Percentiles rank a stretch among this genome's conserved stretches.
These are phyloP conservation scores for Claviceps digitariae DNA, from an alignment of 2,329 filamentous ascomycete genomes.

Conservation along the genomic window DNA sequence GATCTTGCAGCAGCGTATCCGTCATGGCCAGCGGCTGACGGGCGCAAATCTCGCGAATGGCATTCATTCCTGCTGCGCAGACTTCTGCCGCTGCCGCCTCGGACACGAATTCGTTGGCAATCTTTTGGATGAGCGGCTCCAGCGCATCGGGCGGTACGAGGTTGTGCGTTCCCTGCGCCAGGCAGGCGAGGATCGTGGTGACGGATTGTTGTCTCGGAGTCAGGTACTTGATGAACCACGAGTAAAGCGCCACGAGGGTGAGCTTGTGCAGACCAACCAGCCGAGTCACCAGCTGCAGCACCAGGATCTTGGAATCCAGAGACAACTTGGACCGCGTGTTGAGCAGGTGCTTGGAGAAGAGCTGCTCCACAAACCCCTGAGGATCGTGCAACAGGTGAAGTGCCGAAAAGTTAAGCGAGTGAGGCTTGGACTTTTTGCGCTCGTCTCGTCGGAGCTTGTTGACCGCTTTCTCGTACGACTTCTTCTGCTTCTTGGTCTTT, in stretches of 20 bases:
- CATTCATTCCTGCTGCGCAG: constrained; percentile 80
- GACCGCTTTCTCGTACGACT: constrained; percentile 65
- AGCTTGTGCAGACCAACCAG: constrained; percentile 88
- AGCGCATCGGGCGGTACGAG: constrained; percentile 85
- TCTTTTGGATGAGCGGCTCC: constrained; percentile 84
- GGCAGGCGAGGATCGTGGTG: constrained; percentile 81
- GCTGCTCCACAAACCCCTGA: constrained; percentile 78
- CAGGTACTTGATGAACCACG: constrained; percentile 88
- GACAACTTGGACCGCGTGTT: constrained; percentile 74
- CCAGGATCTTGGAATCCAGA: constrained; percentile 78
- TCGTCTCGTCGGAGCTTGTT: constrained; percentile 72
- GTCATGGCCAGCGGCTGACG: constrained; percentile 93
- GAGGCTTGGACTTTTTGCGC: constrained; percentile 75
- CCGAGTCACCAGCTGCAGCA: constrained; percentile 80
- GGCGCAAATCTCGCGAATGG: constrained; percentile 86
- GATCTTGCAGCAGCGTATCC: constrained; percentile 86
- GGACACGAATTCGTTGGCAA: constrained; percentile 96
- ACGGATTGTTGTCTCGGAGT: constrained; percentile 80
- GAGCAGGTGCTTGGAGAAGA: constrained; percentile 86
- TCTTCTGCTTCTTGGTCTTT: constrained; percentile 80
- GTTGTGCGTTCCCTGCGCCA: constrained; percentile 84
- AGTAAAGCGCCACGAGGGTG: constrained; percentile 81
- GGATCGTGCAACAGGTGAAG: constrained; percentile 89
- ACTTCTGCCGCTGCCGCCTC: constrained; percentile 88
- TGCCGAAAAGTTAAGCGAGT: constrained; percentile 89